Base-by-base conservation (phyloP, 2,329 filamentous ascomycete species). In the Fusarium incarnatum region DNA sequence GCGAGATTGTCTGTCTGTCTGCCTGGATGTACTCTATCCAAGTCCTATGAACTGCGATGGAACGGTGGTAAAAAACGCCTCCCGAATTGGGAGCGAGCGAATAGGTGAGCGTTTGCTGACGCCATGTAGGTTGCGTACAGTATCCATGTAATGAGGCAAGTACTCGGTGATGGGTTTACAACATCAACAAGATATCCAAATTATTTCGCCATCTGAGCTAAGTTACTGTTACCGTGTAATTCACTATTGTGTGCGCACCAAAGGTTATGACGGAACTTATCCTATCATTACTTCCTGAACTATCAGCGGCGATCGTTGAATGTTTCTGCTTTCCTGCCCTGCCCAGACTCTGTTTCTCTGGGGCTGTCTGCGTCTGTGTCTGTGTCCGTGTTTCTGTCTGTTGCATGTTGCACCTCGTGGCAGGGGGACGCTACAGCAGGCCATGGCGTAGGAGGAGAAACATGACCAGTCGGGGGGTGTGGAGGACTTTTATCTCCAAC, bases 61-160 rank as follows among this genome's bases (percentile, higher is more conserved):
- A 30, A 40, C 41, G 30, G 44, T 41, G 53, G 50, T 25, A 28
- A 41, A 34, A 60, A 57, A 28, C 56, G 34, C 41, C 42, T 47
- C 63, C 46, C 49, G 37, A 44, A 65, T 73, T 57, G 60, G 70
- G 72, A 73, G 68, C 57, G 58, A 60, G 56, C 72, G 70, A 74
- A 68, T 58, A 47, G 57, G 41, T 25, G 52, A 65, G 50, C 28
- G 30, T 56, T 54, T 54, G 58, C 70, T 74, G 67, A 74, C 72
- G 72, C 65, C 70, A 74, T 72, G 32, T 34, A 32, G 28, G 45
- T 63, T 61, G 28, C 49, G 32, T 52, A 40, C 50, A 57, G 50
- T 67, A 67, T 47, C 25, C 34, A n/a, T 37, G 18, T n/a, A n/a
- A 37, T 37, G 34, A 37, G 34, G 34, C n/a, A 37, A 37, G 34